Base-by-base conservation (phyloP, 2,329 filamentous ascomycete genomes). In the Arachnomyces sp. region DNA sequence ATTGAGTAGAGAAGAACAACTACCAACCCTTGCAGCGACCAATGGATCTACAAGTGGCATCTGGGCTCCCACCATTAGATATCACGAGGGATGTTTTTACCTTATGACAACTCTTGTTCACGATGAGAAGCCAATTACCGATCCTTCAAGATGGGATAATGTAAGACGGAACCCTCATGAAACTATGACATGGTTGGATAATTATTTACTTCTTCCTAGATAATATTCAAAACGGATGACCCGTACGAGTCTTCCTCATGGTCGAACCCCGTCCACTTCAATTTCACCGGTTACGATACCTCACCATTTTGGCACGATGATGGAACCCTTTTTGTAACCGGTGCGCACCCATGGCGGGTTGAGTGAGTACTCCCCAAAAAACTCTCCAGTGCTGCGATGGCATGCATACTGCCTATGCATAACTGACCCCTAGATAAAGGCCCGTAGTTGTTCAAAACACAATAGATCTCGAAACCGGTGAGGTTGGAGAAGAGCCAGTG, bases 281-380 rank as follows among this genome's bases (percentile, higher is more conserved):
- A 67, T 3, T 71, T 72, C 41, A 53, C 60, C 6, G 70, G 69
- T 1, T 73, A 73, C 35, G 75, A 79, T 38, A 69, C 73, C 0
- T 68, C 65, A 25, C 66, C 69, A 4, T 74, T 76, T 48, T 80
- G 74, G 72, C 73, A 78, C 36, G 66, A 68, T 1, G 69, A 78
- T 34, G 75, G 74, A 1, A 72, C 66, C 42, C 60, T 68, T 0
- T 79, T 77, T 42, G 67, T 75, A 12, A 51, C 52, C 3, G 64
- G 48, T 9, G 50, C 53, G 5, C 53, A 57, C 48, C 47, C 51
- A 1, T 60, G 34, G 49, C 53, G 33, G n/a, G 17, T 36, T 18
- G n/a, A 9, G 36, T 38, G 16, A 38, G 28, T 38, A 16, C 17
- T 7, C 6, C 9, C 25, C 14, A 9, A 5, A 13, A 7, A 4